Evolutionary conservation across 192 early-diverging fungal genomes (phyloP).

Genomic region (Lunasporangiospora selenospora): DNA sequence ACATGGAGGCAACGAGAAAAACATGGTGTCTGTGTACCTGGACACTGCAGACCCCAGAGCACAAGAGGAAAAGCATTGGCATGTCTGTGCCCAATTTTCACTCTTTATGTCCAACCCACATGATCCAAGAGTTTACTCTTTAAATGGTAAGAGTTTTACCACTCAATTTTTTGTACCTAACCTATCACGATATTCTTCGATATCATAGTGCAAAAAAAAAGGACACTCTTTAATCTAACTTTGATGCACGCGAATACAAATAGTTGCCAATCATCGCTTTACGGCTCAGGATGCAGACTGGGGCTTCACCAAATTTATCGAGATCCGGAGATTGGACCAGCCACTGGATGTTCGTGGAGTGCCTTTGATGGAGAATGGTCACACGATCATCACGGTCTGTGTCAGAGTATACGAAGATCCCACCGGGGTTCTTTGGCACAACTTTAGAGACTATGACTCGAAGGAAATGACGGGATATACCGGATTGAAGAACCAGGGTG

Average conservation of each 20-base stretch:
- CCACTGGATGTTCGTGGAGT: constrained; percentile 46
- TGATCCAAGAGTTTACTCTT: constrained; percentile 62
- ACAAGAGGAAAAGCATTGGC: constrained; percentile 70
- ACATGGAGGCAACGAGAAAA: constrained; percentile 76
- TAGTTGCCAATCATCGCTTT: constrained; percentile 83
- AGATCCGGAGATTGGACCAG: constrained; percentile 53
- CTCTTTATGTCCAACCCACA: constrained; percentile 77
- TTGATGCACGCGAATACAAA: constrained; percentile 2
- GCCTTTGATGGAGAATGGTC: constrained; percentile 74
- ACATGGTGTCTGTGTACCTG: constrained; percentile 84
- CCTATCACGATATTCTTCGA: neutral
- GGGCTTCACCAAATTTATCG: constrained; percentile 89
- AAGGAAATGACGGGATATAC: constrained; percentile 91
- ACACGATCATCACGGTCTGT: constrained; percentile 69
- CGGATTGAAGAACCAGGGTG: constrained; percentile 96
- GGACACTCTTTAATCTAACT: neutral
- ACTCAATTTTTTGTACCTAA: too few relatives aligned
- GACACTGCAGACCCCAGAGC: constrained; percentile 79
- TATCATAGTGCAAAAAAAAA: neutral
- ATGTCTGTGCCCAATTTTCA: constrained; percentile 84
- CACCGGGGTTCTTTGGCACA: constrained; percentile 95
- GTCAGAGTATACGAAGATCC: constrained; percentile 84
- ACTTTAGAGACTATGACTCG: constrained; percentile 91
- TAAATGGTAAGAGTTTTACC: constrained; percentile 62
- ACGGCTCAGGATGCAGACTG: constrained; percentile 86